Evolutionary conservation across 805 yeast species (phyloP).

Genomic region (Metschnikowia rubicola): DNA sequence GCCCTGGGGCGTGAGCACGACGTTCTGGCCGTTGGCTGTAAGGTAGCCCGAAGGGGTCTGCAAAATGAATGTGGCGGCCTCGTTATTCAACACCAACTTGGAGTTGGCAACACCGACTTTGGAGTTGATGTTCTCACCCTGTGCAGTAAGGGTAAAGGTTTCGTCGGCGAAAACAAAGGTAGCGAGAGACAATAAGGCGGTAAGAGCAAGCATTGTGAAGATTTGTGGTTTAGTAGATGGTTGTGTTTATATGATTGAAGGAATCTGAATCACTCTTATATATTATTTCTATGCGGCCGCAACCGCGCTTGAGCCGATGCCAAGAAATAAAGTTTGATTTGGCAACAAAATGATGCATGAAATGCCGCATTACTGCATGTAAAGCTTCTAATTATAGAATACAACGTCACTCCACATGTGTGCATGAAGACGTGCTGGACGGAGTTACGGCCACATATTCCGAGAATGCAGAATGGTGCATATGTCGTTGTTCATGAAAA

Average conservation of each 20-base stretch:
- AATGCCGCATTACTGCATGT: no score
- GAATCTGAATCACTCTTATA: not conserved
- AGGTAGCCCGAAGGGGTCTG: constrained; percentile 31
- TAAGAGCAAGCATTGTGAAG: constrained; percentile 10
- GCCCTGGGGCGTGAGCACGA: constrained; percentile 18
- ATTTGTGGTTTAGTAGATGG: not conserved
- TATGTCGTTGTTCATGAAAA: no score
- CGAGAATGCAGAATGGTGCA: no score
- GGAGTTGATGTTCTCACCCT: constrained; percentile 22
- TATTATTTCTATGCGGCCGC: not conserved
- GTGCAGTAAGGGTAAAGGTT: constrained; percentile 26
- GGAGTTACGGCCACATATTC: no score
- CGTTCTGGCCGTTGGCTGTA: constrained; percentile 20
- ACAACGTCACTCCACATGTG: no score
- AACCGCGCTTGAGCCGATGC: no score
- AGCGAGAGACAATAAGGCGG: constrained; percentile 23
- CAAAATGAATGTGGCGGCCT: constrained; percentile 22
- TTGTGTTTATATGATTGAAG: not conserved
- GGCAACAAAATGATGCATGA: no score
- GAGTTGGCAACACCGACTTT: constrained; percentile 18
- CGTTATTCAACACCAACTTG: constrained; percentile 14
- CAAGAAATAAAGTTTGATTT: no score
- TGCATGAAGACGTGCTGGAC: no score
- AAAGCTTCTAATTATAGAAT: no score
- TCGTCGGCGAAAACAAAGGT: constrained; percentile 30